A percentile compares a stretch with the other conserved stretches of the same genome.
These are phyloP conservation scores for Aspergillus affinis DNA, from an alignment of 495 filamentous ascomycete genomes.

Conservation along the genomic window DNA sequence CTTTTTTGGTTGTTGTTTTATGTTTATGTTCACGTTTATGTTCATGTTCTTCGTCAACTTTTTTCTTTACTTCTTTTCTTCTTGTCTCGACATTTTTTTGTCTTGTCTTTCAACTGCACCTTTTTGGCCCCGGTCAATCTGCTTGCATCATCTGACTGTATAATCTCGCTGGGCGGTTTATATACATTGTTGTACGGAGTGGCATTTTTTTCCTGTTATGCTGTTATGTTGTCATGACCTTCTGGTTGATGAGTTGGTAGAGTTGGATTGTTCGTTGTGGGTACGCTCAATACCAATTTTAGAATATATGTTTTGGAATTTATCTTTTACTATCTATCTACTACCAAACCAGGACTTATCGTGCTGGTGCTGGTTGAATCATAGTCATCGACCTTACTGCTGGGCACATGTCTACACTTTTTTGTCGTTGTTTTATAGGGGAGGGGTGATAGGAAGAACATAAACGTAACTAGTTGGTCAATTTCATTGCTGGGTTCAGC, in stretches of 20 bases:
- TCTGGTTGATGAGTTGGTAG: not conserved
- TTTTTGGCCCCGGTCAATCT: conserved; percentile 1
- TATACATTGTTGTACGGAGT: conserved; percentile 22
- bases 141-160: conserved; percentile 7
- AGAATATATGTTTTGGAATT: not conserved
- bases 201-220: conserved; percentile 9
- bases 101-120: not conserved
- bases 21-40: not conserved
- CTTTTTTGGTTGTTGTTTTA: conserved; percentile 10
- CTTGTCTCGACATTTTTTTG: not conserved
- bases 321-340: too few relatives aligned
- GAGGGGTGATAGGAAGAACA: too few relatives aligned
- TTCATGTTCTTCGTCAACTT: too few relatives aligned
- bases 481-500: too few relatives aligned
- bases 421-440: too few relatives aligned
- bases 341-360: too few relatives aligned
- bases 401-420: too few relatives aligned
- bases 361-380: too few relatives aligned
- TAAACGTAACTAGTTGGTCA: too few relatives aligned
- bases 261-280: not conserved
- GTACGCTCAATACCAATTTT: not conserved
- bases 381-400: too few relatives aligned
- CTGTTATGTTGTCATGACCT: not conserved
- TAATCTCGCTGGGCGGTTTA: conserved; percentile 20
- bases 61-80: too few relatives aligned